phyloP scores from a whole-genome alignment of 768 basidiomycete genomes.

The Suillus weaverae region DNA sequence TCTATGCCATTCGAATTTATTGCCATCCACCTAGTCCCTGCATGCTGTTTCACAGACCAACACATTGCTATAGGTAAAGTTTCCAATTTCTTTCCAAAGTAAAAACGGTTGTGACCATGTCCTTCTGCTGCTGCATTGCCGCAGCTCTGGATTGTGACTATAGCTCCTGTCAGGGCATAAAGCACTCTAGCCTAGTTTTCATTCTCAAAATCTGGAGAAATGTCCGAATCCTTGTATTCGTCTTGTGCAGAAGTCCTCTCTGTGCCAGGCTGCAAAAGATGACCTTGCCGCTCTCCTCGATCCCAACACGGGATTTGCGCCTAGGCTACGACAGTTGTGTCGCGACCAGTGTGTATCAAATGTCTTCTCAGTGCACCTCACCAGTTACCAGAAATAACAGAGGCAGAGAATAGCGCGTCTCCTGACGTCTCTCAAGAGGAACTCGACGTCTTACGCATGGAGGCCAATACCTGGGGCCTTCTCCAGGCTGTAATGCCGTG shows the following conservation, averaged over 20 bases:
- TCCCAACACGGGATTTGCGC: slow-evolving; percentile 69
- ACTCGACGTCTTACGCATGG: slow-evolving; percentile 63
- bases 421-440: slow-evolving; percentile 46
- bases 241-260: slow-evolving; percentile 68
- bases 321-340: slow-evolving; percentile 53
- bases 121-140: not conserved
- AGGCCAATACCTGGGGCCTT: slow-evolving; percentile 80
- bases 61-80: not conserved
- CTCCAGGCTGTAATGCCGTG: slow-evolving; percentile 77
- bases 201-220: slow-evolving; percentile 1
- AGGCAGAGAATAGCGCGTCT: slow-evolving; percentile 45
- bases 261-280: slow-evolving; percentile 51
- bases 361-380: not conserved
- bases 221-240: slow-evolving; percentile 48
- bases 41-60: not conserved
- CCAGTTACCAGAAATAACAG: slow-evolving; percentile 44
- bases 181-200: too few relatives aligned
- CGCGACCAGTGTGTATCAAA: slow-evolving; percentile 52
- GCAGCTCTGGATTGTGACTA: not conserved
- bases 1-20: not conserved
- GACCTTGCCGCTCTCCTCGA: slow-evolving; percentile 64
- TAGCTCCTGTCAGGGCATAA: not conserved
- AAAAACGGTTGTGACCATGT: not conserved
- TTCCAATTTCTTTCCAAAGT: not conserved
- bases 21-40: not conserved